Conservation (phyloP, 2,329 filamentous ascomycete genomes). For the Pyrenochaeta sp. region DNA sequence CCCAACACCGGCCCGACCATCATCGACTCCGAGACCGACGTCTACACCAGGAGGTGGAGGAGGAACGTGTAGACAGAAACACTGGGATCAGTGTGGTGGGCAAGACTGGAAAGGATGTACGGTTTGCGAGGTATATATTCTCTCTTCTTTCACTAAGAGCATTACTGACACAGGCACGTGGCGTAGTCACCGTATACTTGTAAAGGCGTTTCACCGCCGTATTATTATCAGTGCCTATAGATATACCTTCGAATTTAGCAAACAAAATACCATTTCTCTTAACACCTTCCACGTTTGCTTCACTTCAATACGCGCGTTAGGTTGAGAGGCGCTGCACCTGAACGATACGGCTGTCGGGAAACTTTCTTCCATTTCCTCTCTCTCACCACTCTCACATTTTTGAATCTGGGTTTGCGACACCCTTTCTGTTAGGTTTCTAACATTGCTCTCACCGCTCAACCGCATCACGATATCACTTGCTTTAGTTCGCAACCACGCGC, state of each 20-base stretch:
- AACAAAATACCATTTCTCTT: background rate
- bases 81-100: slow-evolving; percentile 44
- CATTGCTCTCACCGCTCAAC: no score
- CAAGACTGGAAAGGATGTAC: slow-evolving; percentile 43
- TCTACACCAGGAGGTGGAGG: slow-evolving; percentile 30
- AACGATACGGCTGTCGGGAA: no score
- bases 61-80: slow-evolving; percentile 33
- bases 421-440: no score
- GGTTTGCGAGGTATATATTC: slow-evolving; percentile 34
- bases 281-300: background rate
- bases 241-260: background rate
- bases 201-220: slow-evolving; percentile 39
- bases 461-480: no score
- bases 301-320: no score
- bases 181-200: slow-evolving; percentile 36
- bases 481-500: no score
- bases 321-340: no score
- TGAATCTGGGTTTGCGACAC: no score
- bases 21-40: slow-evolving; percentile 24
- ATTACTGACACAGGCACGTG: slow-evolving; percentile 4
- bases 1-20: slow-evolving; percentile 7
- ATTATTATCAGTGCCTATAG: slow-evolving; percentile 41
- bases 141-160: background rate
- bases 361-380: no score
- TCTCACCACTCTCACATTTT: no score